Base-by-base conservation (phyloP, 805 yeast species). In the Zygoascus biomembranicola region DNA sequence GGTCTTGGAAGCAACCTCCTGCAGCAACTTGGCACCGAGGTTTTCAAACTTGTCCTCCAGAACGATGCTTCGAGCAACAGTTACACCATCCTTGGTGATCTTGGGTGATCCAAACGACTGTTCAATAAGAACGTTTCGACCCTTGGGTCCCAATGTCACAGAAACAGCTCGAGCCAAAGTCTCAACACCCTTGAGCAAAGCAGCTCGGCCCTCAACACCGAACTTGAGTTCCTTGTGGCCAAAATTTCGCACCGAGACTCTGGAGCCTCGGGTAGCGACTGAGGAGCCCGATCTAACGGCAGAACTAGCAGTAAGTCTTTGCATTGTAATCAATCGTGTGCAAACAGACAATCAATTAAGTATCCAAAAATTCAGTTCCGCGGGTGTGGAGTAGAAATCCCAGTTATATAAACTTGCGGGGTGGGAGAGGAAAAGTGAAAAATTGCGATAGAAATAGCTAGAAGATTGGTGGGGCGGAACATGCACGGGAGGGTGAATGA, bases 41-140 rank as follows among this genome's bases (percentile, higher is more conserved):
- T 92, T 92, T 77, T 92, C 98, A 66, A 90, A 92, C 72, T 85
- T 88, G 77, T 94, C 95, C 69, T 85, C 75, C 61, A 94, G 76
- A 43, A 81, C 79, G 64, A 92, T 82, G 52, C 95, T 83, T 66
- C 79, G 81, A 57, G 99, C 99, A 56, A 92, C 97, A 47, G 98
- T 89, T 51, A 90, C 97, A 80, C 99, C 99, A 71, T 92, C 99
- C 77, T 92, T 92, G 73, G 99, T 92, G 78, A 92, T 92, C 77
- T 92, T 92, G 64, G 99, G 99, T 51, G 96, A 81, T 61, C 97
- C 97, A 62, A 88, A 94, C 59, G 88, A 85, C 76, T 94, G 99
- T 76, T 92, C 98, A 68, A 94, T 90, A 63, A 92, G 79, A 41
- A 90, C 99, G 66, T 90, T 92, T 73, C 99, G 85, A 67, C 99